Base-by-base conservation (phyloP, 1,139 yeast species). In the Yamadazyma dendronema region DNA sequence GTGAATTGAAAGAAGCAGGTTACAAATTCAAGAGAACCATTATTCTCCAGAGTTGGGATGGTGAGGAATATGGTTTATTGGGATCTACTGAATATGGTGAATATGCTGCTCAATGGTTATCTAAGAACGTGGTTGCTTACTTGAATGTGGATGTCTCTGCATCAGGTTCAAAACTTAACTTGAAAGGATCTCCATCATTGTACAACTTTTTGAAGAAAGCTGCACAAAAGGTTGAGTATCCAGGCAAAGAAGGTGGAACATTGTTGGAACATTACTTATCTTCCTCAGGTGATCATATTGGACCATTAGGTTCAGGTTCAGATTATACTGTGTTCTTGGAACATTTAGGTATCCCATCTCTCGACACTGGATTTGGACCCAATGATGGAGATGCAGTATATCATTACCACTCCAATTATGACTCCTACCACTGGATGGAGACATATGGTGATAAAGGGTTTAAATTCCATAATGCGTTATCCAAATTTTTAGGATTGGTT, bases 321-420 rank as follows among this genome's bases (percentile, higher is more conserved):
- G 76, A 70, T 48, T 70, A 64, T 48, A 71, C 75, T 9, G 76
- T 70, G 4, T 69, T 64, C 47, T 62, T 68, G 49, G 75, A 70
- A 44, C 75, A 70, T 45, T 65, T 70, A 50, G 76, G 75, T 25
- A 65, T 70, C 38, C 69, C 75, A 9, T 61, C 73, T 0, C 64
- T 61, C 19, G 75, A 70, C 42, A 36, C 65, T 15, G 68, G 70
- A 2, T 70, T 70, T 40, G 43, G 43, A 15, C 54, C 49, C 30
- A 55, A 57, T 8, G 53, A 55, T 37, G 48, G 42, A 10, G 25
- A 36, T 10, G 71, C 78, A 7, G 61, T 79, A 9, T 71, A 73
- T 44, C 84, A 79, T 44, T 62, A 65, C 39, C 81, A 81, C 53
- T 81, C 89, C 7, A 71, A 68, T 37, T 80, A 68, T 50, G 88